A percentile compares a stretch with the other conserved stretches of the same genome.
Conservation (phyloP, 208 protist species). For the Novymonas esmeraldas region DNA sequence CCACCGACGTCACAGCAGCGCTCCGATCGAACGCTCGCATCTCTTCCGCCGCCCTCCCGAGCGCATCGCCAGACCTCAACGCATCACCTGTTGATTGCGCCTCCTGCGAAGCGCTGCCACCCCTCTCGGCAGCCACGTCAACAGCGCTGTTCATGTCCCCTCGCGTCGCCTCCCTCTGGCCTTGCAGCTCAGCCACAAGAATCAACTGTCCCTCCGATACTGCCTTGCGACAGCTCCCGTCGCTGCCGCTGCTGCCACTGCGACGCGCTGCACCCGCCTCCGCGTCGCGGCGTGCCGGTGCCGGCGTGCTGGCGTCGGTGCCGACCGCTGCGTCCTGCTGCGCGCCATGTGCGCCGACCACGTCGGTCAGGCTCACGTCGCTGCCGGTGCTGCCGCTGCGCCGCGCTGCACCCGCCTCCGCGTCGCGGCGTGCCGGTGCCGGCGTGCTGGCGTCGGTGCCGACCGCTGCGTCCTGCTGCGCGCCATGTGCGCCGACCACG, state of each 20-base stretch:
- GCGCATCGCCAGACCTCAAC: too few relatives aligned
- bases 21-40: too few relatives aligned
- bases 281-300: background rate
- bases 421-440: background rate
- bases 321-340: background rate
- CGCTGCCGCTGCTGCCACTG: conserved; percentile 13
- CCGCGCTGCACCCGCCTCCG: conserved; percentile 1
- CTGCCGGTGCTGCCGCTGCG: conserved; percentile 4
- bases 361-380: conserved; percentile 17
- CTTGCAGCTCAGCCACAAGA: too few relatives aligned
- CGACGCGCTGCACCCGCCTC: conserved; percentile 3
- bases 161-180: too few relatives aligned
- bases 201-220: background rate
- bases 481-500: background rate
- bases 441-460: background rate
- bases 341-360: too few relatives aligned
- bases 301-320: background rate
- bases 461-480: background rate
- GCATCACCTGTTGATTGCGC: too few relatives aligned
- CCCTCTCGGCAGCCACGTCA: too few relatives aligned
- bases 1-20: too few relatives aligned
- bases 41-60: too few relatives aligned
- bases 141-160: too few relatives aligned
- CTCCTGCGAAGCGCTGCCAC: too few relatives aligned
- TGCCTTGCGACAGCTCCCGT: conserved; percentile 2